phyloP scores from a whole-genome alignment of 2,329 filamentous ascomycete species.

The Paecilomyces dactylethromorphus region DNA sequence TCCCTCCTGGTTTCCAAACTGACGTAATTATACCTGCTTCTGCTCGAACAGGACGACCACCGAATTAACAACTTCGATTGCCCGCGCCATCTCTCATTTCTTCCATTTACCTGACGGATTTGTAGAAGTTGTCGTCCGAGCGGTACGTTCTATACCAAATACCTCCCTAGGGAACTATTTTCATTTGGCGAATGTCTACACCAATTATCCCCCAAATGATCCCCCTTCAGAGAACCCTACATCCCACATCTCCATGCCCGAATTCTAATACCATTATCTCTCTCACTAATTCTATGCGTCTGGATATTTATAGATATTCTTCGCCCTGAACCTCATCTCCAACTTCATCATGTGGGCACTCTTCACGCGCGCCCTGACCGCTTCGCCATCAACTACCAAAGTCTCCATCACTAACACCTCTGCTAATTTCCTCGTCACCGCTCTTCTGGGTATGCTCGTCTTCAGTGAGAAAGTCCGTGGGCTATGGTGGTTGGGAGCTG shows the following conservation, averaged over 20 bases:
- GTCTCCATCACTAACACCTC: conserved; percentile 60
- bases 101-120: conserved; percentile 38
- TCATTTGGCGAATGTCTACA: too few relatives aligned
- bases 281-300: neutral
- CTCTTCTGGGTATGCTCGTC: conserved; percentile 51
- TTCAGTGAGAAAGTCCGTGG: conserved; percentile 51
- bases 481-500: conserved; percentile 57
- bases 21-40: neutral
- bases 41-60: conserved; percentile 49
- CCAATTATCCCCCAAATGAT: neutral
- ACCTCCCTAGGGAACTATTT: neutral
- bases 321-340: conserved; percentile 55
- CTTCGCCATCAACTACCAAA: conserved; percentile 54
- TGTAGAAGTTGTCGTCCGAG: conserved; percentile 46
- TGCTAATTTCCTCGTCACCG: conserved; percentile 58
- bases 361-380: conserved; percentile 56
- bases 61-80: conserved; percentile 48
- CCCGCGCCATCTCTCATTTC: conserved; percentile 38
- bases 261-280: neutral
- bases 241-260: neutral
- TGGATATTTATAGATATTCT: conserved; percentile 43
- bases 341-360: conserved; percentile 60
- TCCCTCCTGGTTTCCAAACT: neutral
- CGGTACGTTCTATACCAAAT: conserved; percentile 38
- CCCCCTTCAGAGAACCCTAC: neutral